phyloP scores from a whole-genome alignment of 2,329 filamentous ascomycete species.

The Trichoderma endophyticum region DNA sequence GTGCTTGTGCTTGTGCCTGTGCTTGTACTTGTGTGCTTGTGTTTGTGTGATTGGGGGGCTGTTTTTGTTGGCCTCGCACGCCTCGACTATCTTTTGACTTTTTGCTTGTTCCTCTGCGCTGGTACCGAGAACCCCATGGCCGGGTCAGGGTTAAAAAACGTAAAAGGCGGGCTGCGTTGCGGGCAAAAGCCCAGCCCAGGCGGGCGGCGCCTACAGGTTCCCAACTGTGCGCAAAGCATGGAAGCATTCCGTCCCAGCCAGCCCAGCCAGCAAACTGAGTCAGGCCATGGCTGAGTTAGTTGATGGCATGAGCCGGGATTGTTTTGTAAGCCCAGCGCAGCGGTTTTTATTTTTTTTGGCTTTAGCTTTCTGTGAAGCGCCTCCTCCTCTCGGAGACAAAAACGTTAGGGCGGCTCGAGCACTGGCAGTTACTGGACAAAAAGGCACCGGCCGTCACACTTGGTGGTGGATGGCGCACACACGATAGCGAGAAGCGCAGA shows the following conservation, averaged over 20 bases:
- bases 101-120: neutral
- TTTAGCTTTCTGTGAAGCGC: neutral
- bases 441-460: neutral
- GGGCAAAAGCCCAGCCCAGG: neutral
- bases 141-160: neutral
- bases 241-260: neutral
- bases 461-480: neutral
- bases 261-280: neutral
- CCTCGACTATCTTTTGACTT: neutral
- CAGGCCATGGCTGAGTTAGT: neutral
- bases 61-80: neutral
- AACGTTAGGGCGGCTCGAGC: neutral
- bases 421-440: neutral
- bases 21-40: neutral
- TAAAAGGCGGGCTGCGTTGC: neutral
- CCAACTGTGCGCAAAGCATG: neutral
- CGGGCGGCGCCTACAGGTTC: neutral
- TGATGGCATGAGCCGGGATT: constrained; percentile 1
- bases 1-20: neutral
- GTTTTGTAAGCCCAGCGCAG: too few species aligned
- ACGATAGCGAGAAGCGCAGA: neutral
- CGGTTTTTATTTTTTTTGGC: too few species aligned
- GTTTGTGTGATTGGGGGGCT: neutral
- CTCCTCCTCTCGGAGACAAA: neutral
- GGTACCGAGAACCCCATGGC: neutral